These are phyloP conservation scores for Sinapis alba DNA, from an alignment of 441 rosid genomes.

Conservation along the genomic window DNA sequence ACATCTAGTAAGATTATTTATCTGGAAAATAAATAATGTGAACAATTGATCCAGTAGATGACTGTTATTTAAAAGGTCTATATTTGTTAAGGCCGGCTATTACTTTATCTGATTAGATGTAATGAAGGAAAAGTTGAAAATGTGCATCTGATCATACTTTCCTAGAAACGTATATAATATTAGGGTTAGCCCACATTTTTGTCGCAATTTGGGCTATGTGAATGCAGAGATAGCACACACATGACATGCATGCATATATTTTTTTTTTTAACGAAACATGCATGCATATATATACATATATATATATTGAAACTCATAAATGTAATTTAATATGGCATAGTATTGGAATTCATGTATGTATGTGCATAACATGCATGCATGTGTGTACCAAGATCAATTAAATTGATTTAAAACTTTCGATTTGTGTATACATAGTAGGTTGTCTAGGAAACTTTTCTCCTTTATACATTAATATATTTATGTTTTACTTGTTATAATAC, in stretches of 20 bases:
- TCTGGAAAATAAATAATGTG: neutral
- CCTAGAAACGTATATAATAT: constrained; percentile 17
- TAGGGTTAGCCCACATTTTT: constrained; percentile 37
- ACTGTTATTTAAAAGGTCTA: too few species aligned
- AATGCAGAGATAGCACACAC: constrained; percentile 28
- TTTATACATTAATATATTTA: neutral
- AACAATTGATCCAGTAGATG: neutral
- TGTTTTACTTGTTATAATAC: neutral
- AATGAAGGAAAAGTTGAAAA: constrained; percentile 22
- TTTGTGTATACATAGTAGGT: neutral
- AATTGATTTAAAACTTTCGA: too few species aligned
- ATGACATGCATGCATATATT: neutral
- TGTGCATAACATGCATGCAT: too few species aligned
- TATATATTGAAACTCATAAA: constrained; percentile 26
- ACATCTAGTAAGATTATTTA: neutral
- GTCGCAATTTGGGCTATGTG: constrained; percentile 32
- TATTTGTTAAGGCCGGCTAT: neutral
- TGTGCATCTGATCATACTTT: constrained; percentile 21
- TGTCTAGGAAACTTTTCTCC: neutral
- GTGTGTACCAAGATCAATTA: too few species aligned
- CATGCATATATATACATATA: neutral
- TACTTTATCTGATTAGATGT: neutral
- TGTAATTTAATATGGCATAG: too few species aligned
- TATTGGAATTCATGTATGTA: too few species aligned
- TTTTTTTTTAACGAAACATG: too few species aligned